Base-by-base conservation (phyloP, 2,329 filamentous ascomycete genomes). In the Ceratocystis destructans region DNA sequence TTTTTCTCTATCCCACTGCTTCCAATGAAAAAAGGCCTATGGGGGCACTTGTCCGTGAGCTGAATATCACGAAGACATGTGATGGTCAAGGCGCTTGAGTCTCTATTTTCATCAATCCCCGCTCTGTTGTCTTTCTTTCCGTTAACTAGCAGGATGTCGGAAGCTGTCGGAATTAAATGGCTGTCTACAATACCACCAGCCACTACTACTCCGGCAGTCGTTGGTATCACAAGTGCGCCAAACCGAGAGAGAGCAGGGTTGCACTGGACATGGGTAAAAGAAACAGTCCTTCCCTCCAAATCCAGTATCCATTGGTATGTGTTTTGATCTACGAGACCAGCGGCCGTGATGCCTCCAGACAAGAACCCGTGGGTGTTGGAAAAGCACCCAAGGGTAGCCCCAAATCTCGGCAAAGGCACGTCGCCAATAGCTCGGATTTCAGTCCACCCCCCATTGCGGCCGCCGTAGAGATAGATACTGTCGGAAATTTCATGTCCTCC, bases 1-100 rank as follows among this genome's bases (percentile, higher is more conserved):
- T 46, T 48, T 37, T 79, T 76, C 53, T 77, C 76, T 15, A 82
- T 74, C 6, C 81, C 77, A 3, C 85, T 85, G 66, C 85, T 82
- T 1, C 92, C 90, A 63, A 90, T 79, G 62, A 96, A 79, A 5
- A 96, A 78, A 12, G 90, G 90, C 65, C 70, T 68, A 8, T 68
- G 44, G 2, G 62, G 57, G 7, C 22, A 61, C 3, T 64, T 66
- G 1, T 66, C 67, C 20, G 48, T 62, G 45, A 68, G 44, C 7
- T 20, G 15, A 22, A 62, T 44, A 31, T 68, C 66, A 7, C 50
- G 59, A 17, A 68, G 63, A 7, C 45, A 37, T 6, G 46, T 65
- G 5, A 68, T 53, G 1, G 17, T 17, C 1, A 65, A 2, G 17
- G n/a, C 37, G 10, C 25, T 31, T 33, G 28, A 2, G 12, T 59